These are phyloP conservation scores for Cruciata laevipes DNA, from an alignment of 257 asterid genomes.

Conservation along the genomic window DNA sequence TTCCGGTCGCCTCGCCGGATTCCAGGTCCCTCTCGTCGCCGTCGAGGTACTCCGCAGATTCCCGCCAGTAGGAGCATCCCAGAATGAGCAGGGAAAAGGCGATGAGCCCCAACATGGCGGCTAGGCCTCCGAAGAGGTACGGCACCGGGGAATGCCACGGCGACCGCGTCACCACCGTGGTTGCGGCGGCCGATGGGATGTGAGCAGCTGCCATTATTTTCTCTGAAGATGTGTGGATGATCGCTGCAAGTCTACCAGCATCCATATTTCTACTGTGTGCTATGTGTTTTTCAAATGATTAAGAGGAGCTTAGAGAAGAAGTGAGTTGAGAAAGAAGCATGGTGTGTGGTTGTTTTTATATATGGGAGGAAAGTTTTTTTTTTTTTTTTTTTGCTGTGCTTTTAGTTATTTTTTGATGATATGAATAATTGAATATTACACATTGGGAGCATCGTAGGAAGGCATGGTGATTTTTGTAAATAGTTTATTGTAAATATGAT, in stretches of 20 bases:
- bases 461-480: neutral
- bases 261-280: slow-evolving; percentile 5
- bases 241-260: neutral
- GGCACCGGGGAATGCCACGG: slow-evolving; percentile 98
- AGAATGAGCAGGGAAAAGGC: slow-evolving; percentile 78
- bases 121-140: slow-evolving; percentile 81
- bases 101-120: slow-evolving; percentile 84
- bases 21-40: slow-evolving; percentile 48
- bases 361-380: slow-evolving; percentile 8
- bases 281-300: neutral
- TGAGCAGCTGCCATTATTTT: slow-evolving; percentile 28
- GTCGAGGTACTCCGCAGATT: slow-evolving; percentile 44
- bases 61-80: slow-evolving; percentile 80
- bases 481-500: slow-evolving; percentile 23
- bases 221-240: slow-evolving; percentile 15
- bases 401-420: too few relatives aligned
- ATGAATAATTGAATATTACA: neutral
- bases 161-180: slow-evolving; percentile 29
- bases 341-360: slow-evolving; percentile 16
- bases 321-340: slow-evolving; percentile 14
- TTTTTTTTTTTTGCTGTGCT: too few relatives aligned
- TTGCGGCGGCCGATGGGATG: slow-evolving; percentile 18
- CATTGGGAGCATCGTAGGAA: neutral
- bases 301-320: neutral
- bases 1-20: slow-evolving; percentile 30